Percentiles rank a stretch among this genome's conserved stretches.
Conservation (phyloP, 768 basidiomycete genomes). For the Panaeolus papilionaceus region DNA sequence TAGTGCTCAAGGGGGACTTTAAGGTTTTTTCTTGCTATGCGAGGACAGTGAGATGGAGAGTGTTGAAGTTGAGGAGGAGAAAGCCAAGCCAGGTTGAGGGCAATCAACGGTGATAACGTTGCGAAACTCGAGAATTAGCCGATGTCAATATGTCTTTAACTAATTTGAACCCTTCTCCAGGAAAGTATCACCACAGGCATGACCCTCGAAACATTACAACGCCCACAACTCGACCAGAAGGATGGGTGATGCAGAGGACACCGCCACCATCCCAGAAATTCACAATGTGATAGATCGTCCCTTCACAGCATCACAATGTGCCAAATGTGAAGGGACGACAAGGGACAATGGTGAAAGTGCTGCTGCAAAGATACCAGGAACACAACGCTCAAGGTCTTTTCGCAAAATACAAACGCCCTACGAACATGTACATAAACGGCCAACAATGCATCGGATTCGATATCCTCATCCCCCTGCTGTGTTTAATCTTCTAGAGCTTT, state of each 20-base stretch:
- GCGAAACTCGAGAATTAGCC: neutral
- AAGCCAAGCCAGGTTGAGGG: neutral
- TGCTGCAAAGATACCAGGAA: conserved; percentile 1
- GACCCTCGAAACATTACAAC: neutral
- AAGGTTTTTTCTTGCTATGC: neutral
- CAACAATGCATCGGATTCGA: neutral
- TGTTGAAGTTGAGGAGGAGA: neutral
- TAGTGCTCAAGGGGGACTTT: neutral
- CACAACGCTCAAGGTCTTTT: conserved; percentile 3
- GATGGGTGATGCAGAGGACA: neutral
- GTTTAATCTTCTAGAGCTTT: neutral
- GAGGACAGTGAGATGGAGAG: neutral
- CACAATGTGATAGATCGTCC: neutral
- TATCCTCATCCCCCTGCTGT: neutral
- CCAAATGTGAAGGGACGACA: conserved; percentile 4
- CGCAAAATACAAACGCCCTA: neutral
- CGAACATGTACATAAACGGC: neutral
- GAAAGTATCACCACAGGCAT: neutral
- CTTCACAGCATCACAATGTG: conserved; percentile 10
- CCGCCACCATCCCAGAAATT: neutral
- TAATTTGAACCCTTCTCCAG: neutral
- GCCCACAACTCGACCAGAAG: neutral
- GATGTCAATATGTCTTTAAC: neutral
- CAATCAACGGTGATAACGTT: neutral
- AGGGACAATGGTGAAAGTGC: conserved; percentile 5